phyloP scores from a whole-genome alignment of 805 yeast genomes.

The Spathaspora passalidarum region DNA sequence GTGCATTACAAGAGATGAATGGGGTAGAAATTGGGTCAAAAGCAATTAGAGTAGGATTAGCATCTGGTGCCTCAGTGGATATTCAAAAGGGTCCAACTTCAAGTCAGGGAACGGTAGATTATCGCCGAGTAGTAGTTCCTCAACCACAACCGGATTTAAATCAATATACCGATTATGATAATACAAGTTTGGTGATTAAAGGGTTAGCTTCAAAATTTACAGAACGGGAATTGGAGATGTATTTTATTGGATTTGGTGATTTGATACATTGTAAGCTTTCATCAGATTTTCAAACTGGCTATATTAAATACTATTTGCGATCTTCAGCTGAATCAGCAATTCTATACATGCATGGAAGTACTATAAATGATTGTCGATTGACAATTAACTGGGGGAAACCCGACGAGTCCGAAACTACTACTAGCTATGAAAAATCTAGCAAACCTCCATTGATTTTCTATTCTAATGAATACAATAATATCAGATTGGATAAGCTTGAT shows the following conservation, averaged over 20 bases:
- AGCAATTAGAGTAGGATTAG: conserved; percentile 67
- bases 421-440: conserved; percentile 11
- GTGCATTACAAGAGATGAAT: conserved; percentile 78
- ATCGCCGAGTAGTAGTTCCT: conserved; percentile 18
- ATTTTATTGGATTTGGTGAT: conserved; percentile 65
- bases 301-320: conserved; percentile 26
- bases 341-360: conserved; percentile 27
- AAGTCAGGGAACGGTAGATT: conserved; percentile 15
- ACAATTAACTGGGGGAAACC: conserved; percentile 30
- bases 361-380: conserved; percentile 26
- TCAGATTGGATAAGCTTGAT: conserved; percentile 18
- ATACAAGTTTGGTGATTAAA: conserved; percentile 71
- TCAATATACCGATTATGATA: conserved; percentile 75
- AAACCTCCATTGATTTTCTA: conserved; percentile 18
- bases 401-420: conserved; percentile 1
- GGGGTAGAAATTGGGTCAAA: conserved; percentile 69
- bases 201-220: conserved; percentile 60
- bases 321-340: conserved; percentile 37
- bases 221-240: conserved; percentile 57
- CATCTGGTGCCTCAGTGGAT: conserved; percentile 25
- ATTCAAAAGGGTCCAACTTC: neutral
- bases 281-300: conserved; percentile 18
- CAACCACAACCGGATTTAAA: conserved; percentile 55
- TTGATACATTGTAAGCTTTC: conserved; percentile 24
- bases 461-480: conserved; percentile 13